Percentiles rank a stretch among this genome's conserved stretches.
These are phyloP conservation scores for Colletotrichum sublineola DNA, from an alignment of 2,329 filamentous ascomycete species.

Conservation along the genomic window DNA sequence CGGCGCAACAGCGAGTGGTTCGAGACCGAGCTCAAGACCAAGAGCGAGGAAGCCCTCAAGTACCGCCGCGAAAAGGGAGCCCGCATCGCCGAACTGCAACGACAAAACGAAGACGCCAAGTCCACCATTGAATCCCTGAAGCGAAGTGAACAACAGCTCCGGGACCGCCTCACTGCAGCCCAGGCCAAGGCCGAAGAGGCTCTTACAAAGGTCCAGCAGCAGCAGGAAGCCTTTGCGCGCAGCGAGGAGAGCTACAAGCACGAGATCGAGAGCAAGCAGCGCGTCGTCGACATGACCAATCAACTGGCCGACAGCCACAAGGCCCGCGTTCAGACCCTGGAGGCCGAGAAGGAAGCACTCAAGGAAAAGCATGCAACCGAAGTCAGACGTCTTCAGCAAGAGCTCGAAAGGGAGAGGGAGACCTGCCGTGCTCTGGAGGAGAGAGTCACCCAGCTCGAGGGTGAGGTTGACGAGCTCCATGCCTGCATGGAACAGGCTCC, in stretches of 20 bases:
- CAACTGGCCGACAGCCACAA: slow-evolving; percentile 81
- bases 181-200: slow-evolving; percentile 90
- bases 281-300: slow-evolving; percentile 85
- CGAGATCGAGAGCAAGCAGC: slow-evolving; percentile 84
- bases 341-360: slow-evolving; percentile 70
- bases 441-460: slow-evolving; percentile 63
- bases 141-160: slow-evolving; percentile 83
- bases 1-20: slow-evolving; percentile 95
- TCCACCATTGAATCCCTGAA: slow-evolving; percentile 82
- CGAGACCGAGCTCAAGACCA: slow-evolving; percentile 90
- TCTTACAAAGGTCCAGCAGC: slow-evolving; percentile 83
- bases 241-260: slow-evolving; percentile 89
- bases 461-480: slow-evolving; percentile 67
- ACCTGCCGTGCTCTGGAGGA: slow-evolving; percentile 62
- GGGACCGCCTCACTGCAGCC: slow-evolving; percentile 84
- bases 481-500: slow-evolving; percentile 60
- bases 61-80: slow-evolving; percentile 95
- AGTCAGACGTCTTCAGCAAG: slow-evolving; percentile 66
- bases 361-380: slow-evolving; percentile 76
- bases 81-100: slow-evolving; percentile 88
- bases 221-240: slow-evolving; percentile 85
- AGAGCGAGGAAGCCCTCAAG: slow-evolving; percentile 87
- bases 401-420: slow-evolving; percentile 68
- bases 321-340: slow-evolving; percentile 77
- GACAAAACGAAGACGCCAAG: slow-evolving; percentile 86